A percentile compares a stretch with the other conserved stretches of the same genome.
These are phyloP conservation scores for Ceratocystis alfenasii DNA, from an alignment of 2,329 filamentous ascomycete genomes.

Conservation along the genomic window DNA sequence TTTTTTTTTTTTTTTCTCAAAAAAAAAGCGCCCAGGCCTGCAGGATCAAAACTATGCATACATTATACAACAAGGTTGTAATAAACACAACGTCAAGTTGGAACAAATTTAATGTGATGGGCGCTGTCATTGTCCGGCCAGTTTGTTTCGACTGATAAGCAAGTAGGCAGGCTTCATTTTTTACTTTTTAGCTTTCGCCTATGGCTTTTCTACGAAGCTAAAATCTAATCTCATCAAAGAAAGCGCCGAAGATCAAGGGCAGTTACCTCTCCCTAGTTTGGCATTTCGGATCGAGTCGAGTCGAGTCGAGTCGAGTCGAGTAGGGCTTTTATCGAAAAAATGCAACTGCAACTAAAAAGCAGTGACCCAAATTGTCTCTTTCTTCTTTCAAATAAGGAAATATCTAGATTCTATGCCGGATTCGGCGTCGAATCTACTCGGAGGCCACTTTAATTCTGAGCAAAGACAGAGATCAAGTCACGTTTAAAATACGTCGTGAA, in stretches of 20 bases:
- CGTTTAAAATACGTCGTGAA: neutral
- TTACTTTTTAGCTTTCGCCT: too few species aligned
- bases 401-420: neutral
- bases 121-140: too few species aligned
- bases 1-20: neutral
- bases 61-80: too few species aligned
- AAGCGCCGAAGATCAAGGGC: neutral
- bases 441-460: neutral
- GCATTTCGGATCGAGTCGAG: neutral
- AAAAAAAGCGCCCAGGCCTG: neutral
- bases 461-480: neutral
- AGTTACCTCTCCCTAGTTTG: neutral
- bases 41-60: too few species aligned
- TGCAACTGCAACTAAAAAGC: neutral
- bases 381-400: neutral
- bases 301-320: neutral
- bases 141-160: neutral
- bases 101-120: too few species aligned
- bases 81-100: too few species aligned
- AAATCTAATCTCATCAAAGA: neutral
- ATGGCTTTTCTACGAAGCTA: too few species aligned
- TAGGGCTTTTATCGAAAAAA: neutral
- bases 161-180: neutral
- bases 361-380: neutral
- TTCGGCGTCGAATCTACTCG: neutral